A percentile compares a stretch with the other conserved stretches of the same genome.
Conservation (phyloP, 2,329 filamentous ascomycete genomes). For the Cercospora sesami region DNA sequence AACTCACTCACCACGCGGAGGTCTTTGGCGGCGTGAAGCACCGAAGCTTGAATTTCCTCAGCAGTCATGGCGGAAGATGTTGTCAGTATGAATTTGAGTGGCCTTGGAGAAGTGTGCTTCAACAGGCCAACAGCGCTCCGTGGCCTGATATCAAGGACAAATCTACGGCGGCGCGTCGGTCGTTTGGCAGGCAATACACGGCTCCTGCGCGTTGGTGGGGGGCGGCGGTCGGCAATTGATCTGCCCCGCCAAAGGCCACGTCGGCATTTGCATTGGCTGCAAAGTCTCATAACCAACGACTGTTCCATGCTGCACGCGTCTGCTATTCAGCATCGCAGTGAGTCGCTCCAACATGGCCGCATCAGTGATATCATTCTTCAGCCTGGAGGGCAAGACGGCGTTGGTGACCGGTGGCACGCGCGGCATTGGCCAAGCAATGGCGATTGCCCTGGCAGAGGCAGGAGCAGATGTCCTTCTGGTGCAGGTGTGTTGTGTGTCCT, state of each 20-base stretch:
- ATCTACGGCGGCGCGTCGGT: neutral
- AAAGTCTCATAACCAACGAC: neutral
- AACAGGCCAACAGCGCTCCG: neutral
- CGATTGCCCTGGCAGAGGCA: conserved; percentile 52
- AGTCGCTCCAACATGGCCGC: conserved; percentile 30
- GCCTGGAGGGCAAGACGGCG: conserved; percentile 52
- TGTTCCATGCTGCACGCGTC: neutral
- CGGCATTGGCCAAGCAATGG: conserved; percentile 55
- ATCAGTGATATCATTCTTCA: conserved; percentile 49
- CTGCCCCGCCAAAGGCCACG: neutral
- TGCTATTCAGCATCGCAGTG: neutral
- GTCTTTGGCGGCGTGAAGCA: conserved; percentile 63
- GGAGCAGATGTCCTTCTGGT: conserved; percentile 54
- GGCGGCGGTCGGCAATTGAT: conserved; percentile 19
- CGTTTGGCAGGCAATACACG: neutral
- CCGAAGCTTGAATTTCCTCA: conserved; percentile 50
- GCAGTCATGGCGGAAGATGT: conserved; percentile 21
- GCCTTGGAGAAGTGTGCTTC: neutral
- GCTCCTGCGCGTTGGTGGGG: conserved; percentile 16
- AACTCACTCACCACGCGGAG: conserved; percentile 53
- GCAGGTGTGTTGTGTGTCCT: conserved; percentile 40
- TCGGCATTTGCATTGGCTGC: neutral
- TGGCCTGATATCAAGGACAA: neutral
- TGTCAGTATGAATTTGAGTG: neutral
- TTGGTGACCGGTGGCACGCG: conserved; percentile 53